These are phyloP conservation scores for Dendrobium nobile DNA, from an alignment of 106 monocot genomes.

Conservation along the genomic window DNA sequence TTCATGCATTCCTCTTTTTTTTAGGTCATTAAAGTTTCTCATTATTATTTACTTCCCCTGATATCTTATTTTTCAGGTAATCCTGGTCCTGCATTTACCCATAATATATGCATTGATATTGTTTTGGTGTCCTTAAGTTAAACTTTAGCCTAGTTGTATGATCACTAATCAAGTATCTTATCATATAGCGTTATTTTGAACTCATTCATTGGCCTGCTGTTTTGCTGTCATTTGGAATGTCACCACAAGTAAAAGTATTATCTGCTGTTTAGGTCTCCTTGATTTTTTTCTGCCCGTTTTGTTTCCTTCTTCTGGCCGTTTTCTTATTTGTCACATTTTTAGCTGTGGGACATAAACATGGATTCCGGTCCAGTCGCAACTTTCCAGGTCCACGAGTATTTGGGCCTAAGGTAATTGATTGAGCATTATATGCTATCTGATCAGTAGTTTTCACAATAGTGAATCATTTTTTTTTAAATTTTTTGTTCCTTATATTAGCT, in stretches of 20 bases:
- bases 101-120: neutral
- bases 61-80: neutral
- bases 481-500: neutral
- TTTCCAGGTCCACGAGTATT: slow-evolving; percentile 63
- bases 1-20: no score
- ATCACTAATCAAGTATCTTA: neutral
- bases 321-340: slow-evolving; percentile 7
- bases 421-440: neutral
- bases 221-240: neutral
- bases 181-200: neutral
- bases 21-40: neutral
- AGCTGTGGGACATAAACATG: slow-evolving; percentile 74
- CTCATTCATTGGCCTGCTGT: neutral
- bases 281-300: neutral
- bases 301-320: neutral
- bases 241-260: neutral
- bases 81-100: neutral
- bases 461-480: neutral
- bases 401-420: slow-evolving; percentile 60
- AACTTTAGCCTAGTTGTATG: neutral
- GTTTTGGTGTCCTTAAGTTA: neutral
- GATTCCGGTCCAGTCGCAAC: slow-evolving; percentile 54
- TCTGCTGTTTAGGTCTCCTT: neutral
- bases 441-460: neutral
- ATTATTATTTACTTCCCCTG: neutral